Evolutionary conservation across 345 rosid genomes (phyloP).

Genomic region (Dovyalis caffra): DNA sequence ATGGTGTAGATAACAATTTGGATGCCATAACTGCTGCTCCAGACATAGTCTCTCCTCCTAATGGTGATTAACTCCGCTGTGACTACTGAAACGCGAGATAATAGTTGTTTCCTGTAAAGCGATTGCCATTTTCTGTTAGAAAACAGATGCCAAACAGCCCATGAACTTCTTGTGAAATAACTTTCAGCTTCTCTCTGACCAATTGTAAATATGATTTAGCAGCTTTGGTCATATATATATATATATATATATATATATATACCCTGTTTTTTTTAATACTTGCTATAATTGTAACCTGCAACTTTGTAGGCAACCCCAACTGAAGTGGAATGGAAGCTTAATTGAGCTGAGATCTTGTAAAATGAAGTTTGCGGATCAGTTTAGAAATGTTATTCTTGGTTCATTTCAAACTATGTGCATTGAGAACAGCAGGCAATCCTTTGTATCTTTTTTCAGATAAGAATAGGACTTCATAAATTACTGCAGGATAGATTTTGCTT

Average conservation of each 20-base stretch:
- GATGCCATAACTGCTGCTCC: constrained; percentile 13
- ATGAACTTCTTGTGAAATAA: constrained; percentile 2
- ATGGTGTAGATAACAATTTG: constrained; percentile 19
- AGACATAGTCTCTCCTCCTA: constrained; percentile 22
- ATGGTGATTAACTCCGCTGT: constrained; percentile 27
- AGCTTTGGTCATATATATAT: not conserved
- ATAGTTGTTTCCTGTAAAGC: not conserved
- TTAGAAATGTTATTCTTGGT: not conserved
- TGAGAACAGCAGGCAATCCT: not conserved
- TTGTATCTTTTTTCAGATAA: not conserved
- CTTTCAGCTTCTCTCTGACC: not conserved
- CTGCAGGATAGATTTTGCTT: not conserved
- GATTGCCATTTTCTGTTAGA: not conserved
- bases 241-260: too few relatives aligned
- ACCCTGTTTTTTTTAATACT: not conserved
- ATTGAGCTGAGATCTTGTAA: not conserved
- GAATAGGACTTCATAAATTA: not conserved
- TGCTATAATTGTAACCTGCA: not conserved
- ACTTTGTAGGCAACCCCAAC: not conserved
- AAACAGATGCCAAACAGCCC: constrained; percentile 1
- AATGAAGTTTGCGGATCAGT: not conserved
- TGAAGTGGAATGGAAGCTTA: not conserved
- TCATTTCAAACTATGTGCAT: not conserved
- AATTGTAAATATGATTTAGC: constrained; percentile 17
- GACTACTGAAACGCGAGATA: constrained; percentile 20